phyloP scores from a whole-genome alignment of 2,329 filamentous ascomycete genomes.

The Dendryphion nanum region DNA sequence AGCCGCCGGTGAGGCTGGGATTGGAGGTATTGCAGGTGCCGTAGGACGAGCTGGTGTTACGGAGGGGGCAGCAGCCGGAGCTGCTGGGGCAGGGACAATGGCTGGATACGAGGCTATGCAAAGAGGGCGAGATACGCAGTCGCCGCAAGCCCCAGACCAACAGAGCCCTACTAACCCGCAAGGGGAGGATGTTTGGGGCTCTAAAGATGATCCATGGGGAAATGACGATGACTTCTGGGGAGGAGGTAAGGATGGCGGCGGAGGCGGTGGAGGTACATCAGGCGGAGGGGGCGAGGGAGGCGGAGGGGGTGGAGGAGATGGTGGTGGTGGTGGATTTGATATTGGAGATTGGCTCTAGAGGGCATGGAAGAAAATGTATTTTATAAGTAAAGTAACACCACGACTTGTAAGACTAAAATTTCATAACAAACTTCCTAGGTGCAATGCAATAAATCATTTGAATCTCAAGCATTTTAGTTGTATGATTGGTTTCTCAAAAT shows the following conservation, averaged over 20 bases:
- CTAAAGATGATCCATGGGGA: slow-evolving; percentile 24
- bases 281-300: slow-evolving; percentile 17
- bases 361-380: no score
- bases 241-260: slow-evolving; percentile 11
- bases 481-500: no score
- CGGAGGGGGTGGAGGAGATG: slow-evolving; percentile 4
- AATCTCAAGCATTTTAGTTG: no score
- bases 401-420: no score
- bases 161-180: slow-evolving; percentile 18
- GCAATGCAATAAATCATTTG: no score
- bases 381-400: no score
- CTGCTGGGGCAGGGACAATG: slow-evolving; percentile 57
- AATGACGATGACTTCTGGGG: slow-evolving; percentile 32
- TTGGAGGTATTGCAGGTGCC: slow-evolving; percentile 39
- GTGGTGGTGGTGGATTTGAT: slow-evolving; percentile 6
- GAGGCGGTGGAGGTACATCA: slow-evolving; percentile 36
- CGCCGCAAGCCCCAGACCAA: slow-evolving; percentile 24
- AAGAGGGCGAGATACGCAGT: slow-evolving; percentile 42
- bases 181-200: slow-evolving; percentile 29
- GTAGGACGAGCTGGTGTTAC: slow-evolving; percentile 41
- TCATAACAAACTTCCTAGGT: no score
- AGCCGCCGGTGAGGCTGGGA: slow-evolving; percentile 35
- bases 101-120: slow-evolving; percentile 65
- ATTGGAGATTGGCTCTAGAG: slow-evolving; percentile 3
- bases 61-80: slow-evolving; percentile 44